Evolutionary conservation across 2,329 filamentous ascomycete species (phyloP).

Genomic region (Aspergillus sp.): DNA sequence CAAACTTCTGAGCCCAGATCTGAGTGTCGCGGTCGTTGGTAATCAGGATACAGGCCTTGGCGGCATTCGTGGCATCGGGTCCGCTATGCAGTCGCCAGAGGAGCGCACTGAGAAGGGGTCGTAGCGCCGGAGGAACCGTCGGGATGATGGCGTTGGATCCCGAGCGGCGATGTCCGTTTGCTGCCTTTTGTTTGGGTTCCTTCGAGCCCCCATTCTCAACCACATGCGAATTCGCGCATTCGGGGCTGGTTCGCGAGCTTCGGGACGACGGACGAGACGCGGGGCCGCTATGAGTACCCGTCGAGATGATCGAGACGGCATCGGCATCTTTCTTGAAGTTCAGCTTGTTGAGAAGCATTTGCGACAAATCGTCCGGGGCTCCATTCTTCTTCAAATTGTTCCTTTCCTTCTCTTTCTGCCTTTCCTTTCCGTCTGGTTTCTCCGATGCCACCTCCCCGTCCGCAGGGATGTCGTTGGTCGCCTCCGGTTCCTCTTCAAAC

Average conservation of each 20-base stretch:
- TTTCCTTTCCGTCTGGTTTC: conserved; percentile 18
- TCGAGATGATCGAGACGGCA: conserved; percentile 39
- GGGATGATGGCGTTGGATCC: conserved; percentile 35
- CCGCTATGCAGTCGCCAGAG: conserved; percentile 45
- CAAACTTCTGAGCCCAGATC: conserved; percentile 48
- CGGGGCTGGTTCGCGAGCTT: conserved; percentile 47
- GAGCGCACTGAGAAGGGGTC: conserved; percentile 44
- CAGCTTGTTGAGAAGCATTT: conserved; percentile 48
- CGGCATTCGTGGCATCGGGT: conserved; percentile 30
- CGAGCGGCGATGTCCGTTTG: conserved; percentile 31
- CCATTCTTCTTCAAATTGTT: conserved; percentile 19
- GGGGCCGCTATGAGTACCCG: conserved; percentile 42
- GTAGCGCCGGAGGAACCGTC: conserved; percentile 39
- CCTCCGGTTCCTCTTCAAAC: conserved; percentile 41
- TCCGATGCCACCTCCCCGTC: conserved; percentile 17
- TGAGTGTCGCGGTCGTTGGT: conserved; percentile 45
- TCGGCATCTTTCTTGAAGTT: conserved; percentile 47
- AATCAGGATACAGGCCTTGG: conserved; percentile 42
- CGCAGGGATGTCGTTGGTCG: conserved; percentile 14
- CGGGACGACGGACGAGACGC: conserved; percentile 44
- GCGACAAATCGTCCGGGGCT: conserved; percentile 42
- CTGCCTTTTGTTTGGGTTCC: conserved; percentile 19
- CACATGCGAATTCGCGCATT: conserved; percentile 33
- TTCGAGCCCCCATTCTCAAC: conserved; percentile 22
- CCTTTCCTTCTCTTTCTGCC: conserved; percentile 20